phyloP scores from a whole-genome alignment of 2,329 filamentous ascomycete genomes.

The Xylariaceae sp. region DNA sequence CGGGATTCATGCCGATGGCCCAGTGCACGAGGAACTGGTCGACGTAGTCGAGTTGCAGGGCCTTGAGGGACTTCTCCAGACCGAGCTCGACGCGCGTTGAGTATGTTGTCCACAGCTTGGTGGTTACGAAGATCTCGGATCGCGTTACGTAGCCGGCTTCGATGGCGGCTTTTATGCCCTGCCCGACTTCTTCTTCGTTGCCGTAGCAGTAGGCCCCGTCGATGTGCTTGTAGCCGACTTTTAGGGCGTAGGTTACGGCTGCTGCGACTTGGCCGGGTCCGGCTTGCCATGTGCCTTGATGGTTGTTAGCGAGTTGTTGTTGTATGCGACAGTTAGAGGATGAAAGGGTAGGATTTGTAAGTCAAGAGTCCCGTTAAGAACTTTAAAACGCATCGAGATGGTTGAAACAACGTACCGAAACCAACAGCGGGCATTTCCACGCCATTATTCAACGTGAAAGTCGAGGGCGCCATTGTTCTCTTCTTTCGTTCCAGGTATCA shows the following conservation, averaged over 20 bases:
- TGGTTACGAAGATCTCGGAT: conserved; percentile 76
- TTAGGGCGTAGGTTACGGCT: conserved; percentile 55
- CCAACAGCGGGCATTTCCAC: conserved; percentile 58
- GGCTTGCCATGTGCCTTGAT: conserved; percentile 59
- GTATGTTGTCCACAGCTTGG: conserved; percentile 81
- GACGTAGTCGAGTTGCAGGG: conserved; percentile 72
- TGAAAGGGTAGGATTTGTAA: neutral
- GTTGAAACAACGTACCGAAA: conserved; percentile 43
- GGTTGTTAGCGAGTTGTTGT: conserved; percentile 7
- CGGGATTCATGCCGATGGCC: conserved; percentile 74
- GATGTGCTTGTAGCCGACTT: conserved; percentile 54
- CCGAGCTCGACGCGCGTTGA: conserved; percentile 63
- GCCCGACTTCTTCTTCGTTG: conserved; percentile 78
- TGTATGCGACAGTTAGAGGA: neutral
- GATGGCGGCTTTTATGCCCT: conserved; percentile 70
- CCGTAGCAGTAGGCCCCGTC: conserved; percentile 73
- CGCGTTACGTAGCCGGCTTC: conserved; percentile 63
- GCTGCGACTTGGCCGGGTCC: conserved; percentile 51
- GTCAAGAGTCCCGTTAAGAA: neutral
- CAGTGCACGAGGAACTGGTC: conserved; percentile 82
- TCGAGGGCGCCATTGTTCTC: conserved; percentile 45
- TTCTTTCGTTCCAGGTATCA: neutral
- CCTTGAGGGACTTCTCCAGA: conserved; percentile 67
- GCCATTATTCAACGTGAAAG: conserved; percentile 61
- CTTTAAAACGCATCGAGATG: too few relatives aligned